Evolutionary conservation across 2,329 filamentous ascomycete genomes (phyloP).

Genomic region (Ceratocystis albifundus): DNA sequence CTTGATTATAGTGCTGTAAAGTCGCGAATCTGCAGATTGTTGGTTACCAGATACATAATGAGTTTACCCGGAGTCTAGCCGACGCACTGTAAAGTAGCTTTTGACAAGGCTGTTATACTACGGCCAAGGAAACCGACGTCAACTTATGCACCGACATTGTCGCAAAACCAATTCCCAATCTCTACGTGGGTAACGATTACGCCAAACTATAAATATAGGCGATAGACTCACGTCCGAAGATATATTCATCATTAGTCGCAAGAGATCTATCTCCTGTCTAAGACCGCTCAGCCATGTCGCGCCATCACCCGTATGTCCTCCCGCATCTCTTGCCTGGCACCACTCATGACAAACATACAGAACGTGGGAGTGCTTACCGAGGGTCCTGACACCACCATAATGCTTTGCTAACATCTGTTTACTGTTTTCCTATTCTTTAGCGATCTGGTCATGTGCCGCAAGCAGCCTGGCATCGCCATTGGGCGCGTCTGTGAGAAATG

Average conservation of each 20-base stretch:
- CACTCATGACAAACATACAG: not conserved
- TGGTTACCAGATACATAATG: not conserved
- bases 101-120: slow-evolving; percentile 15
- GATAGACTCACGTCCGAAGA: not conserved
- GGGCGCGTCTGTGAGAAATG: slow-evolving; percentile 99
- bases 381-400: no score
- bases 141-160: not conserved
- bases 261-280: not conserved
- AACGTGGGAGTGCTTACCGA: not conserved
- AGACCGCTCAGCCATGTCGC: slow-evolving; percentile 54
- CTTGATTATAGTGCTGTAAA: not conserved
- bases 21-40: not conserved
- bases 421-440: slow-evolving; percentile 32
- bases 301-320: slow-evolving; percentile 71
- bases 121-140: not conserved
- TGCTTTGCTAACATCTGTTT: slow-evolving; percentile 2
- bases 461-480: slow-evolving; percentile 94
- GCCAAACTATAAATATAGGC: no score
- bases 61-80: slow-evolving; percentile 10
- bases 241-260: not conserved
- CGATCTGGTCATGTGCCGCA: slow-evolving; percentile 99
- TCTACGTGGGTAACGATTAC: not conserved
- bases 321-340: not conserved
- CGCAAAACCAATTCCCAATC: not conserved
- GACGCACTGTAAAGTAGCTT: slow-evolving; percentile 7